Evolutionary conservation across 176 grass and related monocot genomes (phyloP).

Genomic region (Paspalum vaginatum): DNA sequence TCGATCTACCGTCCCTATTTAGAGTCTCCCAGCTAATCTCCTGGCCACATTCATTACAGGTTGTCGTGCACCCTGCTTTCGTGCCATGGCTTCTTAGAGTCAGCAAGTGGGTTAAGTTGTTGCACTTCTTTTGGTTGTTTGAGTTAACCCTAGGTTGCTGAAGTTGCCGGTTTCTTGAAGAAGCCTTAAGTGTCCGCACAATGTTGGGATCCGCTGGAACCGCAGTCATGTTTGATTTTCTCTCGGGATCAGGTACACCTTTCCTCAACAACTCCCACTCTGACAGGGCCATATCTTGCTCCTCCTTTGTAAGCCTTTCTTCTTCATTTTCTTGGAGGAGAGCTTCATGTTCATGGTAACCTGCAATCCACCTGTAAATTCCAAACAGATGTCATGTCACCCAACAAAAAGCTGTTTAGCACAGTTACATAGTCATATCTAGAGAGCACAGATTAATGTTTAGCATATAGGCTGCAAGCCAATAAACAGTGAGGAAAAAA

Average conservation of each 20-base stretch:
- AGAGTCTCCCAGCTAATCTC: slow-evolving; percentile 93
- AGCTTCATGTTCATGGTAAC: slow-evolving; percentile 96
- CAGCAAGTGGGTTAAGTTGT: slow-evolving; percentile 75
- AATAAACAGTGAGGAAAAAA: slow-evolving; percentile 26
- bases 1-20: slow-evolving; percentile 71
- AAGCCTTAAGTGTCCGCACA: slow-evolving; percentile 38
- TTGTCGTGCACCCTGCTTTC: slow-evolving; percentile 77
- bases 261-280: slow-evolving; percentile 66
- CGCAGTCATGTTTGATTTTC: slow-evolving; percentile 30
- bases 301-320: slow-evolving; percentile 92
- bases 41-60: slow-evolving; percentile 76
- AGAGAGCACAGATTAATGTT: not conserved
- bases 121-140: slow-evolving; percentile 91
- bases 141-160: slow-evolving; percentile 52
- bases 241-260: slow-evolving; percentile 34
- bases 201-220: slow-evolving; percentile 21
- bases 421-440: slow-evolving; percentile 10
- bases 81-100: slow-evolving; percentile 72
- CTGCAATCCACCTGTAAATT: slow-evolving; percentile 83
- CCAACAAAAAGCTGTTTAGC: slow-evolving; percentile 1
- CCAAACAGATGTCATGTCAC: slow-evolving; percentile 33
- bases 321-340: slow-evolving; percentile 97
- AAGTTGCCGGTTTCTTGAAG: slow-evolving; percentile 41
- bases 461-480: not conserved
- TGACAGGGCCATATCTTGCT: slow-evolving; percentile 88